Percentiles rank a stretch among this genome's conserved stretches.
Conservation (phyloP, 805 yeast genomes). For the Candida dendrica region DNA sequence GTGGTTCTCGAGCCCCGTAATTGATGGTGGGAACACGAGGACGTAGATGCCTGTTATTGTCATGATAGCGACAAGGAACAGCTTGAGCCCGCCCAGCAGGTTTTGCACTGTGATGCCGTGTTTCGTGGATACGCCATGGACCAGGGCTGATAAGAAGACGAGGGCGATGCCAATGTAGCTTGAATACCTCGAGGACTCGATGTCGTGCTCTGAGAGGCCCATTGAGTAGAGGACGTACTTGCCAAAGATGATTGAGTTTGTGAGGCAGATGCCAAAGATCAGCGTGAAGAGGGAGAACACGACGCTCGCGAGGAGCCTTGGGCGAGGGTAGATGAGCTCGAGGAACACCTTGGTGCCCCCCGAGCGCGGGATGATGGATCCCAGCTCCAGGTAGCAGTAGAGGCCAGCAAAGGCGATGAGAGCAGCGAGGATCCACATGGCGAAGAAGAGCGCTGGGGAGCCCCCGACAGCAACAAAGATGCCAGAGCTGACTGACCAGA, state of each 20-base stretch:
- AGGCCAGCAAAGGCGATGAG: constrained; percentile 60
- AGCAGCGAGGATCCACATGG: constrained; percentile 60
- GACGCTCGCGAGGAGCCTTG: constrained; percentile 47
- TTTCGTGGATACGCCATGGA: constrained; percentile 55
- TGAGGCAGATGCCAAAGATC: constrained; percentile 46
- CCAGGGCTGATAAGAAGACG: constrained; percentile 26
- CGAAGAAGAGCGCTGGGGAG: constrained; percentile 50
- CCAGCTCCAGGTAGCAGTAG: constrained; percentile 60
- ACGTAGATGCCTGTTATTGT: constrained; percentile 53
- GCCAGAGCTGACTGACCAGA: constrained; percentile 65
- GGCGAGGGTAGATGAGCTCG: constrained; percentile 58
- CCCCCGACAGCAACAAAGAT: constrained; percentile 65
- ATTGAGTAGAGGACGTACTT: constrained; percentile 45
- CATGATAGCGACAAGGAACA: constrained; percentile 46
- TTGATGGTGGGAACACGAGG: constrained; percentile 33
- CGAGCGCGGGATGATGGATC: constrained; percentile 61
- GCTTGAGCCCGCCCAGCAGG: constrained; percentile 52
- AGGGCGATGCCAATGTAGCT: constrained; percentile 34
- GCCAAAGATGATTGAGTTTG: constrained; percentile 55
- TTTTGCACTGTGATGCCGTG: constrained; percentile 59
- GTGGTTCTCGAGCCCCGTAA: constrained; percentile 36
- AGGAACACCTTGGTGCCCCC: constrained; percentile 74
- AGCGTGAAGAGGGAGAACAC: constrained; percentile 42
- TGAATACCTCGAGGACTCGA: constrained; percentile 22
- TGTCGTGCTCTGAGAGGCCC: constrained; percentile 31